phyloP scores from a whole-genome alignment of 306 rosid genomes.

The Hippophae tibetana region DNA sequence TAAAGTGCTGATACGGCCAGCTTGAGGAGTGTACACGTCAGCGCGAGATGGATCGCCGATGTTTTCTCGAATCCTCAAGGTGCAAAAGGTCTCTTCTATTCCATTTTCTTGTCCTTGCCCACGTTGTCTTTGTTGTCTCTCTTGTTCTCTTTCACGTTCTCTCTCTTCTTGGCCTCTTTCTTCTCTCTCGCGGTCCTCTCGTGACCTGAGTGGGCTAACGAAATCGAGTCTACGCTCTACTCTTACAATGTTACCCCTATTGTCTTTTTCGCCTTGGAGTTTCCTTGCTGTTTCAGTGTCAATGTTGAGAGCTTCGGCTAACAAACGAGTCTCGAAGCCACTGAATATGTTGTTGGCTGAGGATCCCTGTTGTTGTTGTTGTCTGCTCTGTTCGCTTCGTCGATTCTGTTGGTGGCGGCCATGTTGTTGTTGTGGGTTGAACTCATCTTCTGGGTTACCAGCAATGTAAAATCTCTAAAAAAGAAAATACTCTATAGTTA shows the following conservation, averaged over 20 bases:
- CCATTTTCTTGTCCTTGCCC: constrained; percentile 9
- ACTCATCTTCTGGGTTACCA: constrained; percentile 44
- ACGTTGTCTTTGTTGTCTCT: neutral
- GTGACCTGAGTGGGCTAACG: constrained; percentile 27
- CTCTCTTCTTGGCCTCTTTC: neutral
- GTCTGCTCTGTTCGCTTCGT: neutral
- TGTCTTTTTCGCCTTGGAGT: constrained; percentile 24
- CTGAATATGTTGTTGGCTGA: constrained; percentile 28
- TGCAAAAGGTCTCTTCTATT: constrained; percentile 26
- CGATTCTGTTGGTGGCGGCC: neutral
- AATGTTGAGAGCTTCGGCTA: constrained; percentile 30
- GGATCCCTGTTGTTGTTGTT: neutral
- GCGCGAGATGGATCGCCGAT: constrained; percentile 16
- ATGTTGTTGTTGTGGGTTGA: constrained; percentile 1
- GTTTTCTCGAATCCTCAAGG: constrained; percentile 17
- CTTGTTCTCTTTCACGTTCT: constrained; percentile 5
- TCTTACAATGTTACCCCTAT: constrained; percentile 30
- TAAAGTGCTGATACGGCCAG: constrained; percentile 20
- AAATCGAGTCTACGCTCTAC: constrained; percentile 26
- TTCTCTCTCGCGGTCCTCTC: neutral
- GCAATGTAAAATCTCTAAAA: constrained; percentile 51
- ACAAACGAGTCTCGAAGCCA: constrained; percentile 25
- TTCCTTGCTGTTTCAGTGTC: constrained; percentile 19
- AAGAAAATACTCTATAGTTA: neutral
- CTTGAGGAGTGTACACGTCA: constrained; percentile 23